These are phyloP conservation scores for Beauveria australis DNA, from an alignment of 2,329 filamentous ascomycete species.

Conservation along the genomic window DNA sequence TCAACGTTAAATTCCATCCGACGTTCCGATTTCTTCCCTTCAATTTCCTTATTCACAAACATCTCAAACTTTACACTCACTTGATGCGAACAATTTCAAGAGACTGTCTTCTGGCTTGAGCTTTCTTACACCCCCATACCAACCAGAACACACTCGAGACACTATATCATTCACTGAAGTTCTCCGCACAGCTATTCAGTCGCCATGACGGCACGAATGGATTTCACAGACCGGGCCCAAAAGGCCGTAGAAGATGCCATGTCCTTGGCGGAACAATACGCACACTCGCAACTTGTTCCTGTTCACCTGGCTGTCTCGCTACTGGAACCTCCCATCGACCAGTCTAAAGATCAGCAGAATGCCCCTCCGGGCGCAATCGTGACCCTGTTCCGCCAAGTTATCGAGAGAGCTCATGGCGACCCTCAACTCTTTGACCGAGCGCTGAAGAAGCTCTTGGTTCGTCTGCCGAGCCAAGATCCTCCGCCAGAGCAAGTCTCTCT, in stretches of 20 bases:
- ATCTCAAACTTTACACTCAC: background rate
- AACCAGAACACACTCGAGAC: background rate
- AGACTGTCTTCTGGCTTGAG: conserved; percentile 3
- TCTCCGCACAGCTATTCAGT: conserved; percentile 11
- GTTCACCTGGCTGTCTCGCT: conserved; percentile 81
- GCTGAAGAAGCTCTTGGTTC: conserved; percentile 85
- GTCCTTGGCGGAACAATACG: conserved; percentile 78
- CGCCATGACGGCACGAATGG: conserved; percentile 68
- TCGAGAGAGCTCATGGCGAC: conserved; percentile 90
- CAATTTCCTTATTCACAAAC: background rate
- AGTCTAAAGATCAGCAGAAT: conserved; percentile 78
- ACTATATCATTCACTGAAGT: background rate
- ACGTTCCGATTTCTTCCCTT: background rate
- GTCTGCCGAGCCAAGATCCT: conserved; percentile 87
- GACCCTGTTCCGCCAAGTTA: conserved; percentile 89
- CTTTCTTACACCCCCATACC: background rate
- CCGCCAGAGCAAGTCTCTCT: conserved; percentile 83
- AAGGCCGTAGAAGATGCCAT: conserved; percentile 87
- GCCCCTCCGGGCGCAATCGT: conserved; percentile 51
- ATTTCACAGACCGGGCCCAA: conserved; percentile 89
- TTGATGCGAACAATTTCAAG: background rate
- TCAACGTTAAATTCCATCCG: conserved; percentile 11
- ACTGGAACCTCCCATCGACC: conserved; percentile 66
- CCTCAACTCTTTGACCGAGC: conserved; percentile 79
- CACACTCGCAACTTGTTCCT: conserved; percentile 83